Evolutionary conservation across 140 eudicot species (phyloP).

Genomic region (Bidens hawaiensis): DNA sequence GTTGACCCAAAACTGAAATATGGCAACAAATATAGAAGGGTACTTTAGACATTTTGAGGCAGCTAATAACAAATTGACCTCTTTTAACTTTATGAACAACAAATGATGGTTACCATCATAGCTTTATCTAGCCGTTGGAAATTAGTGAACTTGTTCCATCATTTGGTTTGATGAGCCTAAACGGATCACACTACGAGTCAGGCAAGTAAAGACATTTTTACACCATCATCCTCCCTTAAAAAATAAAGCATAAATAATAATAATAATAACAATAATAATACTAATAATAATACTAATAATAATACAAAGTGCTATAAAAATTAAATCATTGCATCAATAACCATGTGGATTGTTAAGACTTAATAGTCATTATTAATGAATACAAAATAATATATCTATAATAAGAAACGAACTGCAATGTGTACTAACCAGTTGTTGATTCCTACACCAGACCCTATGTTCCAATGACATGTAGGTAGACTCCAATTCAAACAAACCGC

Average conservation of each 20-base stretch:
- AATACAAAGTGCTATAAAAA: too few species aligned
- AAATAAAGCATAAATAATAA: too few species aligned
- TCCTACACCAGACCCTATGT: conserved; percentile 76
- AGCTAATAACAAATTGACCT: too few species aligned
- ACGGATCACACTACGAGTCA: conserved; percentile 47
- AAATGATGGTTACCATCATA: too few species aligned
- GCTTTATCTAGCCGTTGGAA: too few species aligned
- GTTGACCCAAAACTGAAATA: too few species aligned
- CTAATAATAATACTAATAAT: too few species aligned
- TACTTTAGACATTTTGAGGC: too few species aligned
- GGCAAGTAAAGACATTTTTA: conserved; percentile 70
- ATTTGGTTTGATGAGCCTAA: conserved; percentile 73
- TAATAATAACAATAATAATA: too few species aligned
- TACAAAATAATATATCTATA: not conserved
- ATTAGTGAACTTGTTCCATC: conserved; percentile 47
- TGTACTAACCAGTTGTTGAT: conserved; percentile 78
- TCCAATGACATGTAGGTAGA: conserved; percentile 91
- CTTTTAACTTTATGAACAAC: too few species aligned
- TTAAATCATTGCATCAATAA: conserved; percentile 6
- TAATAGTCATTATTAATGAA: not conserved
- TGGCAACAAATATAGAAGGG: too few species aligned
- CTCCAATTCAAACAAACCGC: conserved; percentile 94
- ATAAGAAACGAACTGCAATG: conserved; percentile 53
- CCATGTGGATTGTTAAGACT: not conserved
- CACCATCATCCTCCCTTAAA: conserved; percentile 98